phyloP scores from a whole-genome alignment of 257 asterid genomes.

The Jasminum sambac region DNA sequence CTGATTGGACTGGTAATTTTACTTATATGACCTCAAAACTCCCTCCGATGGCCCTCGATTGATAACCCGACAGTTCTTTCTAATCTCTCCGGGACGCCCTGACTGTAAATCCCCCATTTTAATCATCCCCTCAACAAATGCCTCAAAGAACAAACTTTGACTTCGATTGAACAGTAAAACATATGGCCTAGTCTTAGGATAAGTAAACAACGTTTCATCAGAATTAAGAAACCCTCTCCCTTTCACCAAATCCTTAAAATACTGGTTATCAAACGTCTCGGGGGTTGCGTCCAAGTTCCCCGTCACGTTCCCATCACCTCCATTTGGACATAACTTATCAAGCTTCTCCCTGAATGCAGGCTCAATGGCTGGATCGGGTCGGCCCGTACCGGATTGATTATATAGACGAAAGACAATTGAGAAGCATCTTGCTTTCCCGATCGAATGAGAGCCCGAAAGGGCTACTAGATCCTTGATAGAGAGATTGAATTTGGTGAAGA shows the following conservation, averaged over 20 bases:
- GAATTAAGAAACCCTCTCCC: constrained; percentile 88
- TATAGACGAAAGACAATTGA: constrained; percentile 80
- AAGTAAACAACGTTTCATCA: constrained; percentile 59
- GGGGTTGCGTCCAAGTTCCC: constrained; percentile 79
- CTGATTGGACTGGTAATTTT: background rate
- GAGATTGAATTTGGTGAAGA: constrained; percentile 62
- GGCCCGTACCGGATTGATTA: constrained; percentile 88
- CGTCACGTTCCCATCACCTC: constrained; percentile 67
- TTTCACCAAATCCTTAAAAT: constrained; percentile 62
- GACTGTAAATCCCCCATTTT: constrained; percentile 76
- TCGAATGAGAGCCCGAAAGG: constrained; percentile 94
- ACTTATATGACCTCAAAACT: background rate
- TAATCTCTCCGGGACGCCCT: constrained; percentile 57
- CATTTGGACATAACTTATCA: constrained; percentile 58
- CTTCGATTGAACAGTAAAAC: constrained; percentile 49
- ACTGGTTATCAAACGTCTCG: constrained; percentile 66
- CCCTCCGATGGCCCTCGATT: constrained; percentile 31
- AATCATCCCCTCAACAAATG: constrained; percentile 69
- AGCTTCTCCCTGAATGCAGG: constrained; percentile 48
- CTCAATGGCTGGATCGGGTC: constrained; percentile 76
- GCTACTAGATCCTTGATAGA: constrained; percentile 74
- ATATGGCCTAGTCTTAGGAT: constrained; percentile 44
- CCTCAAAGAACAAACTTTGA: constrained; percentile 45
- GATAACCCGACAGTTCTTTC: constrained; percentile 63
- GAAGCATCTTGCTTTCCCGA: constrained; percentile 83